A percentile compares a stretch with the other conserved stretches of the same genome.
Conservation (phyloP, 2,329 filamentous ascomycete species). For the Alternaria burnsii region DNA sequence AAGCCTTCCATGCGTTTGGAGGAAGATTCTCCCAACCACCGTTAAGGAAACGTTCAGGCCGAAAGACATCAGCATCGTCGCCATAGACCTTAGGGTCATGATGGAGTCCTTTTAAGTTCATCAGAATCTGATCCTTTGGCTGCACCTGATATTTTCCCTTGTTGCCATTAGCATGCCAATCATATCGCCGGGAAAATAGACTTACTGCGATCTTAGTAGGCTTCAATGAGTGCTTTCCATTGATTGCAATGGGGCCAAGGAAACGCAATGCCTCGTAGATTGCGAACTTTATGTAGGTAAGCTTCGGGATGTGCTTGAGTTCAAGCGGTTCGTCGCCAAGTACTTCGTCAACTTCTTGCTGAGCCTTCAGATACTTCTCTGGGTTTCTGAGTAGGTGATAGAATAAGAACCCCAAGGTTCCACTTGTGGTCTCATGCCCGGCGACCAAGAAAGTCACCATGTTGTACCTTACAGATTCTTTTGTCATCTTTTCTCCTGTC, state of each 20-base stretch:
- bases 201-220: slow-evolving; percentile 15
- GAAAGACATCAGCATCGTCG: slow-evolving; percentile 15
- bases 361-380: slow-evolving; percentile 11
- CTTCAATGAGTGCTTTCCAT: slow-evolving; percentile 7
- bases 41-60: slow-evolving; percentile 13
- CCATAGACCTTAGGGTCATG: slow-evolving; percentile 16
- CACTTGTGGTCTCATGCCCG: slow-evolving; percentile 17
- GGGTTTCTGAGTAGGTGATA: slow-evolving; percentile 15
- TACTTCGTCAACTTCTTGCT: slow-evolving; percentile 16
- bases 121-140: slow-evolving; percentile 9
- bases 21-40: slow-evolving; percentile 17
- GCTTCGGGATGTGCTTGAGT: slow-evolving; percentile 2
- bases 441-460: slow-evolving; percentile 17
- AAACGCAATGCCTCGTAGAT: slow-evolving; percentile 16
- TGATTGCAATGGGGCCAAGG: slow-evolving; percentile 11
- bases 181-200: neutral
- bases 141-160: slow-evolving; percentile 15
- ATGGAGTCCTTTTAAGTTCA: slow-evolving; percentile 13
- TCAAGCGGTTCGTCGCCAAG: slow-evolving; percentile 10
- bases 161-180: neutral
- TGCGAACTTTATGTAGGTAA: slow-evolving; percentile 12
- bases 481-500: slow-evolving; percentile 17
- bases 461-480: slow-evolving; percentile 13
- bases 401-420: slow-evolving; percentile 11
- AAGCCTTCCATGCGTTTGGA: slow-evolving; percentile 58